Evolutionary conservation across 2,329 filamentous ascomycete species (phyloP).

Genomic region (Boeremia lycopersici): DNA sequence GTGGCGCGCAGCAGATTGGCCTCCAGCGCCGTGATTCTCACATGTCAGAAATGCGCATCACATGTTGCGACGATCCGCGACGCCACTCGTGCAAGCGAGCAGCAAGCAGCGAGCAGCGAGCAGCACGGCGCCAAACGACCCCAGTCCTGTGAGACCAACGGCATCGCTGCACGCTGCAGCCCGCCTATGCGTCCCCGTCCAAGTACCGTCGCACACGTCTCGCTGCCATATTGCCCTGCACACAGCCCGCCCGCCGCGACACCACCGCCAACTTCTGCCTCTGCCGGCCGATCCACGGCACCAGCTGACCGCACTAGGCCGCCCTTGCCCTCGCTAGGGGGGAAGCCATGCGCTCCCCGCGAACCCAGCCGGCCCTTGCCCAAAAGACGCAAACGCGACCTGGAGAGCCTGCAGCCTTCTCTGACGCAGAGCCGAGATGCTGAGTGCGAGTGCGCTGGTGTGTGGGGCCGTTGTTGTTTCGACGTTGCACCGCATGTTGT

Average conservation of each 20-base stretch:
- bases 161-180: not conserved
- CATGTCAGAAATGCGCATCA: conserved; percentile 29
- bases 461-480: not conserved
- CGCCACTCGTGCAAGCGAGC: conserved; percentile 16
- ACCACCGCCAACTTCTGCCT: conserved; percentile 1
- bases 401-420: not conserved
- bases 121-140: not conserved
- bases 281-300: conserved; percentile 2
- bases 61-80: conserved; percentile 23
- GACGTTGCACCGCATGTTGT: conserved; percentile 4
- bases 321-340: conserved; percentile 1
- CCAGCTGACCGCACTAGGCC: not conserved
- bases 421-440: not conserved
- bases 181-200: not conserved
- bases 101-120: not conserved
- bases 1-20: conserved; percentile 25
- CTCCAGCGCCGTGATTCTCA: conserved; percentile 28
- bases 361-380: not conserved
- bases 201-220: conserved; percentile 5
- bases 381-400: not conserved
- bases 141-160: not conserved
- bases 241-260: not conserved
- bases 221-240: not conserved
- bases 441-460: too few species aligned
- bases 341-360: conserved; percentile 14